A percentile compares a stretch with the other conserved stretches of the same genome.
These are phyloP conservation scores for Aspergillus sclerotioniger DNA, from an alignment of 495 filamentous ascomycete species.

Conservation along the genomic window DNA sequence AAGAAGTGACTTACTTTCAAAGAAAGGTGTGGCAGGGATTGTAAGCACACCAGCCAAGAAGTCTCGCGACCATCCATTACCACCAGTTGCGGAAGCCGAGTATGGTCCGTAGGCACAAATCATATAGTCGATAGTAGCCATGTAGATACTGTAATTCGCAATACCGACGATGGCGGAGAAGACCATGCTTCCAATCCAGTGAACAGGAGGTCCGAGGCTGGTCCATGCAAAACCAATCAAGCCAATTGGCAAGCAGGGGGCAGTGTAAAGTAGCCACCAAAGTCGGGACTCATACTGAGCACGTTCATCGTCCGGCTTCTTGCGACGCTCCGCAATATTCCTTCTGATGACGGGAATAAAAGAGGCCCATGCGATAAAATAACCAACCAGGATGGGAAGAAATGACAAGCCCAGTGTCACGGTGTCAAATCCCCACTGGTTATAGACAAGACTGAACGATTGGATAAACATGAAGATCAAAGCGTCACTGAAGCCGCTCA, in stretches of 20 bases:
- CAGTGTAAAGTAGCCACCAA: slow-evolving; percentile 57
- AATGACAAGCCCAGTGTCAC: slow-evolving; percentile 54
- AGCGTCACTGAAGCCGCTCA: slow-evolving; percentile 63
- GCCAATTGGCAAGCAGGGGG: slow-evolving; percentile 57
- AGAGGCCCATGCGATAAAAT: slow-evolving; percentile 54
- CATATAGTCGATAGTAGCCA: slow-evolving; percentile 77
- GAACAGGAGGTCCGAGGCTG: slow-evolving; percentile 51
- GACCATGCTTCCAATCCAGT: slow-evolving; percentile 66
- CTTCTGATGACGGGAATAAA: slow-evolving; percentile 55
- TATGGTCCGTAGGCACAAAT: slow-evolving; percentile 69
- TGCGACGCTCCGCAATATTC: slow-evolving; percentile 46
- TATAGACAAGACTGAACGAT: slow-evolving; percentile 57
- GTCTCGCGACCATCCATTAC: slow-evolving; percentile 74
- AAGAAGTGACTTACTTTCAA: slow-evolving; percentile 36
- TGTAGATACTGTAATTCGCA: slow-evolving; percentile 69
- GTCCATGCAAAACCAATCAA: slow-evolving; percentile 66
- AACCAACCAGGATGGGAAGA: slow-evolving; percentile 58
- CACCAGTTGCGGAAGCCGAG: slow-evolving; percentile 69
- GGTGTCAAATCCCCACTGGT: slow-evolving; percentile 56
- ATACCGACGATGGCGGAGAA: slow-evolving; percentile 65
- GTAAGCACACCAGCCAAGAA: slow-evolving; percentile 80
- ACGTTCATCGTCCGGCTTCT: slow-evolving; percentile 51
- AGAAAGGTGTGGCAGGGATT: slow-evolving; percentile 71
- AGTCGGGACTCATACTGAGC: slow-evolving; percentile 62
- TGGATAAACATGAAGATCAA: slow-evolving; percentile 69